Evolutionary conservation across 2,329 filamentous ascomycete genomes (phyloP).

Genomic region (Lecanicillium sp.): DNA sequence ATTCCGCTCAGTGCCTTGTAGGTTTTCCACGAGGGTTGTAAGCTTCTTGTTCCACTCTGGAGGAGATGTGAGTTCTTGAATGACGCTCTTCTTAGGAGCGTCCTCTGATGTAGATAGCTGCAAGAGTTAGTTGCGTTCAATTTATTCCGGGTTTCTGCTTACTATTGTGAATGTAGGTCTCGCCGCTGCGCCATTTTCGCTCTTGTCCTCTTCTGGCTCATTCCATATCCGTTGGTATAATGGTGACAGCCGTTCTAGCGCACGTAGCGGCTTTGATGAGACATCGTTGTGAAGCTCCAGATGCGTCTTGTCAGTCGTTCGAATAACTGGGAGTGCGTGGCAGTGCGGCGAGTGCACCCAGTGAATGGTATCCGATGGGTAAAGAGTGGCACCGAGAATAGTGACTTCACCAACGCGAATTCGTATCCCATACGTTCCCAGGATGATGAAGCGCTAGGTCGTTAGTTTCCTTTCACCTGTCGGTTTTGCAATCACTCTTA

Average conservation of each 20-base stretch:
- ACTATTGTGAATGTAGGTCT: conserved; percentile 42
- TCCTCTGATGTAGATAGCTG: conserved; percentile 48
- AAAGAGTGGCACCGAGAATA: conserved; percentile 56
- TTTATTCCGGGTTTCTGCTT: conserved; percentile 14
- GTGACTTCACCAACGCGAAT: conserved; percentile 55
- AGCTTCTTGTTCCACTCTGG: conserved; percentile 54
- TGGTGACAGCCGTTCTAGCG: conserved; percentile 53
- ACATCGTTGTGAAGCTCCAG: conserved; percentile 51
- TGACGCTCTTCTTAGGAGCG: conserved; percentile 35
- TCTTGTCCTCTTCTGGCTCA: conserved; percentile 22
- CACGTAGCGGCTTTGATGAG: conserved; percentile 36
- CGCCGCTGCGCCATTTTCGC: conserved; percentile 13
- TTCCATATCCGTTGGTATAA: conserved; percentile 62
- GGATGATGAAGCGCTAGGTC: conserved; percentile 49
- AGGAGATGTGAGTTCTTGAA: conserved; percentile 48
- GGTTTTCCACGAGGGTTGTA: conserved; percentile 30
- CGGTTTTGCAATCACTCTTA: conserved; percentile 17
- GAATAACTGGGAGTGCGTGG: conserved; percentile 60
- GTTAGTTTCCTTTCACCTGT: neutral
- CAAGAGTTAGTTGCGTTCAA: conserved; percentile 18
- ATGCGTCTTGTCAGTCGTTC: conserved; percentile 38
- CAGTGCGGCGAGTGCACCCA: conserved; percentile 61
- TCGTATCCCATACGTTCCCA: conserved; percentile 61
- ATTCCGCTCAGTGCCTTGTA: conserved; percentile 21
- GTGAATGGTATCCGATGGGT: conserved; percentile 33